Evolutionary conservation across 148 eudicot species (phyloP).

Genomic region (Vaccinium macrocarpon): DNA sequence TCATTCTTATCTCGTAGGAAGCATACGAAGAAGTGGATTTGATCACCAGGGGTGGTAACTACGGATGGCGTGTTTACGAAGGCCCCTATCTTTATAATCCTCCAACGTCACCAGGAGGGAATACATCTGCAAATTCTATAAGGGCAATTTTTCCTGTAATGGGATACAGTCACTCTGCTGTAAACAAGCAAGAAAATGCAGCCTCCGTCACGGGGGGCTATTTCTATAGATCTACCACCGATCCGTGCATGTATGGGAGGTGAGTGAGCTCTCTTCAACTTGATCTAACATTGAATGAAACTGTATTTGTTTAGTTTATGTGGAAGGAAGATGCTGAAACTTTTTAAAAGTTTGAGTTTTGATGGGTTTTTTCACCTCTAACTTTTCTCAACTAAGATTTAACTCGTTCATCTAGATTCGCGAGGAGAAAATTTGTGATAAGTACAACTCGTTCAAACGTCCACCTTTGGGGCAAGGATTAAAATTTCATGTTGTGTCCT

Average conservation of each 20-base stretch:
- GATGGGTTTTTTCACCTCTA: background rate
- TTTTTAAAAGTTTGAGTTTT: background rate
- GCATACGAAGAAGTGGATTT: constrained; percentile 68
- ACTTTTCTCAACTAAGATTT: background rate
- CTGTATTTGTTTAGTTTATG: background rate
- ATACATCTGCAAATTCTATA: constrained; percentile 55
- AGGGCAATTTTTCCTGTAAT: constrained; percentile 64
- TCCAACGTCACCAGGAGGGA: constrained; percentile 57
- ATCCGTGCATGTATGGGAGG: constrained; percentile 89
- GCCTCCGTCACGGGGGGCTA: constrained; percentile 86
- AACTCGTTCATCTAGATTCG: background rate
- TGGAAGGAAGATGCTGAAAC: background rate
- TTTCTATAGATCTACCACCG: constrained; percentile 67
- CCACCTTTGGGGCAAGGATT: background rate
- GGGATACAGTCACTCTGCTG: constrained; percentile 80
- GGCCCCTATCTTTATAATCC: constrained; percentile 52
- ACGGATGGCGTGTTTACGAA: constrained; percentile 80
- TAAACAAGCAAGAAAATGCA: constrained; percentile 58
- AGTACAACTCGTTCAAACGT: background rate
- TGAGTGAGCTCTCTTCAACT: constrained; percentile 26
- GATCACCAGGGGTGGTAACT: constrained; percentile 71
- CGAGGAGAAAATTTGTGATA: background rate
- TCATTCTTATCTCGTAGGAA: constrained; percentile 35
- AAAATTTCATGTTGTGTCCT: background rate
- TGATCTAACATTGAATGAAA: background rate